Evolutionary conservation across 495 filamentous ascomycete genomes (phyloP), one percentile per base, ranked within the genome.

Genomic region (Penicillium tannophilum): DNA sequence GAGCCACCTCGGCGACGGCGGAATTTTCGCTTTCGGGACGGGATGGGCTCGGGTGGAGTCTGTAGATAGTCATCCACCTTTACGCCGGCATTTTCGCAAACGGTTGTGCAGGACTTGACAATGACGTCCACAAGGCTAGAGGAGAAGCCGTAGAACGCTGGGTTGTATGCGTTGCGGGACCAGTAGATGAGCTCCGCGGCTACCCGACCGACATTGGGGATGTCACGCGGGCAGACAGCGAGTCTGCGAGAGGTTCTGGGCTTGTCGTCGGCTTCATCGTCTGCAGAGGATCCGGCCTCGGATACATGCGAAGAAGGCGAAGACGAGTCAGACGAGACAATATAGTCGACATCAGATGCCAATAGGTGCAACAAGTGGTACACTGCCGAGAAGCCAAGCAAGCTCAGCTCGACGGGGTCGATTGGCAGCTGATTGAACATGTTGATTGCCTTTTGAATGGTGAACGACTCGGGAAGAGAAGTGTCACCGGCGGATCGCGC

Each of bases 371-470:
- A 84, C 11, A 95, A 68, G 56, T 87, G 85, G 71, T 88, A 93
- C 17, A 86, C 84, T 1, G 91, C 85, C 0, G 88, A 85, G 49
- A 90, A 94, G 17, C 88, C 89, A n/a, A 96, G 78, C 8, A 94
- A 78, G 11, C 88, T 90, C 26, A 87, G 74, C 41, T 80, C 77
- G 20, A 82, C 65, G 0, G 76, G 74, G 51, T 79, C 76, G 11
- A 80, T 69, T 1, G 77, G 76, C 17, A 80, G 61, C 54, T 77
- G 70, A 46, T 75, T 77, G 57, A 80, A 78, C 75, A 75, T 77
- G 20, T 62, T 67, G 39, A 74, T 73, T 9, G 77, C 77, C 43
- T 72, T 79, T 19, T 76, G 70, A 28, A 76, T 71, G 4, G 73
- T 80, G 48, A 80, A 74, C 2, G 68, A 72, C 4, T 71, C 51